Percentiles rank a stretch among this genome's conserved stretches.
Conservation (phyloP, 306 rosid species). For the Ziziphus jujuba region DNA sequence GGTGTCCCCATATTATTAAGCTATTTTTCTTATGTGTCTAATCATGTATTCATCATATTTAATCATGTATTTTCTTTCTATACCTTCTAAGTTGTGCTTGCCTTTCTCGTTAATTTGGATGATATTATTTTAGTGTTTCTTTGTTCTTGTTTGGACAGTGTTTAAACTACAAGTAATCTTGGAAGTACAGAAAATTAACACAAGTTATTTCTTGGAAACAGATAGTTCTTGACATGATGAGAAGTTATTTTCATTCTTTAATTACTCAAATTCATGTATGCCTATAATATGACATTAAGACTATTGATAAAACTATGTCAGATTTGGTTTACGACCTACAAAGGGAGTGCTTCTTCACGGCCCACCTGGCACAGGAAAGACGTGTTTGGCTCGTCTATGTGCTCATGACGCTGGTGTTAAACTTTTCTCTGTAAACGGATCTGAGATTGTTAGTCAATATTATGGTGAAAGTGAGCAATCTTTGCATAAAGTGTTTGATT, state of each 20-base stretch:
- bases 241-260: conserved; percentile 6
- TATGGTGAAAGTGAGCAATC: conserved; percentile 89
- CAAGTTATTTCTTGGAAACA: not conserved
- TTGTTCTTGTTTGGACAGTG: too few species aligned
- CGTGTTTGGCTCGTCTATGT: conserved; percentile 75
- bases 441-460: conserved; percentile 74
- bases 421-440: conserved; percentile 70
- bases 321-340: conserved; percentile 72
- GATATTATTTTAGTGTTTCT: too few species aligned
- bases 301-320: conserved; percentile 33
- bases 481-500: conserved; percentile 59
- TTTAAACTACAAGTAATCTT: too few species aligned
- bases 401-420: conserved; percentile 72
- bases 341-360: conserved; percentile 96
- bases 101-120: too few species aligned
- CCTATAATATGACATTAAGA: not conserved
- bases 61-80: too few species aligned
- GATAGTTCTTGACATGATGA: not conserved
- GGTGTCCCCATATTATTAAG: not conserved
- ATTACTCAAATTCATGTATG: not conserved
- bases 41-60: not conserved
- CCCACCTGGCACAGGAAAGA: conserved; percentile 96
- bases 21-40: not conserved
- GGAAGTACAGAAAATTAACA: not conserved
- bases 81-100: too few species aligned